Evolutionary conservation across 805 yeast species (phyloP), one percentile per base, ranked within the genome.

Genomic region (Cyberlindnera misumaiensis): DNA sequence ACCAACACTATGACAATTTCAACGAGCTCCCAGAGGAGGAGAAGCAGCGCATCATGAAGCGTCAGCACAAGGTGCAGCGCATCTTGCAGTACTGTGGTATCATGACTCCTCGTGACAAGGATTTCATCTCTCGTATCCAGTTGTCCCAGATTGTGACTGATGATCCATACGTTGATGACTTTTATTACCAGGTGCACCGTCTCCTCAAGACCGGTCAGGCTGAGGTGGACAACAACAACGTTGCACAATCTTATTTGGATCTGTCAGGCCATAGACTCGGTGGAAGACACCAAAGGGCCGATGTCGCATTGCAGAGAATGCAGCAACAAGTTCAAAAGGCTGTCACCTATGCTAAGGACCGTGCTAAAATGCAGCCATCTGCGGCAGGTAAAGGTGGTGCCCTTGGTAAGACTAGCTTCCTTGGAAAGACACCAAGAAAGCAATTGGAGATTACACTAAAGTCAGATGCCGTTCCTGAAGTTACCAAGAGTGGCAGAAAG

Each of bases 241-340:
- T 89, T 67, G 96, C 96, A 6, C 85, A 85, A 57, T 93, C 95
- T 11, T 89, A 89, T 55, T 67, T 88, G 56, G 93, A 86, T 54
- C 94, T 83, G 58, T 81, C 95, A 42, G 95, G 96, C 37, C 95
- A 86, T 62, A 76, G 93, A 62, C 67, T 85, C 40, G 95, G 95
- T 52, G 94, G 94, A 36, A 77, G 88, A 59, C 70, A 78, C 46
- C 83, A 80, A 63, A 71, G 90, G 59, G 90, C 89, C 8, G 95
- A 86, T 60, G 79, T 87, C 47, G 96, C 96, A 1, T 71, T 89
- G 53, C 96, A 86, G 67, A 80, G 97, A 70, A 86, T 93, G 96
- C 97, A 90, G 65, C 96, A 88, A 59, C 97, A 90, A 66, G 96
- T 90, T 38, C 94, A 88, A 56, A 86, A 84, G 54, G 97, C 97